phyloP scores from a whole-genome alignment of 164 flowering plant genomes.

The Echeveria elegans region DNA sequence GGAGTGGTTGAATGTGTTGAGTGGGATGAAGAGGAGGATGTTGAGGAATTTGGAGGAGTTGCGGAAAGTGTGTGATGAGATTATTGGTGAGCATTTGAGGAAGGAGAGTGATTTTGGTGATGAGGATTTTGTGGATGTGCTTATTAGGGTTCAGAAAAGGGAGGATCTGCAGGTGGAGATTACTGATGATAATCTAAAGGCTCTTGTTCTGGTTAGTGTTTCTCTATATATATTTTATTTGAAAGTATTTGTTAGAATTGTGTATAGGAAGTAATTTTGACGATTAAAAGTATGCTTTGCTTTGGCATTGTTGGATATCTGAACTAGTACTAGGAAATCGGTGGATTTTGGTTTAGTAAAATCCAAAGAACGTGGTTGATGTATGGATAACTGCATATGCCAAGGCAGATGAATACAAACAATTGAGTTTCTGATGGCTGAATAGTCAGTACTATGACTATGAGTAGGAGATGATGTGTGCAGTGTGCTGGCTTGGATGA shows the following conservation, averaged over 20 bases:
- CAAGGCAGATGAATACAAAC: not conserved
- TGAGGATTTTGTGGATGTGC: conserved; percentile 46
- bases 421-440: not conserved
- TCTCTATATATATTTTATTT: not conserved
- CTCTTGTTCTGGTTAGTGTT: conserved; percentile 37
- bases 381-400: not conserved
- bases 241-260: not conserved
- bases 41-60: conserved; percentile 26
- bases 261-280: too few species aligned
- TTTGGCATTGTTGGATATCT: not conserved
- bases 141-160: conserved; percentile 29
- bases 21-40: conserved; percentile 35
- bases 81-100: conserved; percentile 25
- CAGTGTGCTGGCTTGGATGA: too few species aligned
- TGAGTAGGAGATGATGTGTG: too few species aligned
- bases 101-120: not conserved
- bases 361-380: not conserved
- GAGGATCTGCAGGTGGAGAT: conserved; percentile 39
- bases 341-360: not conserved
- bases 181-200: conserved; percentile 49
- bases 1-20: conserved; percentile 36
- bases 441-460: not conserved
- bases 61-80: conserved; percentile 35
- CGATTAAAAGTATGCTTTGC: too few species aligned
- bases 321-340: not conserved